These are phyloP conservation scores for Pythium angustatum DNA, from an alignment of 352 stramenopile genomes.

Conservation along the genomic window DNA sequence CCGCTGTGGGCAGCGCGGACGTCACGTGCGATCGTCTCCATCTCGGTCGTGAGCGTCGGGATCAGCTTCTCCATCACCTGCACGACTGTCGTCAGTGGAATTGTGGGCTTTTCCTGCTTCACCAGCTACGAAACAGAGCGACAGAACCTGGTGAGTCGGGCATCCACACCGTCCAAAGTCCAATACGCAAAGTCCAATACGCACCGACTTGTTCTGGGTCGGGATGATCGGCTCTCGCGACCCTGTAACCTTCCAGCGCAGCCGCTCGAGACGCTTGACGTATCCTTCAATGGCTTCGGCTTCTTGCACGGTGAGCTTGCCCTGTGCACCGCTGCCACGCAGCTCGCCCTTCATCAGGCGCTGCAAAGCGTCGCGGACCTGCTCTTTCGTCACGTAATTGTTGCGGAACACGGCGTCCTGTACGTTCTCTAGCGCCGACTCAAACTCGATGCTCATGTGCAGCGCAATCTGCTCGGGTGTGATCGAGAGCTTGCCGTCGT, in stretches of 20 bases:
- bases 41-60: conserved; percentile 65
- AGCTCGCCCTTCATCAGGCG: conserved; percentile 57
- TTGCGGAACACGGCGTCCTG: conserved; percentile 85
- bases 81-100: conserved; percentile 57
- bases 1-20: conserved; percentile 37
- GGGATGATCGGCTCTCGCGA: conserved; percentile 73
- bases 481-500: conserved; percentile 48
- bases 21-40: conserved; percentile 56
- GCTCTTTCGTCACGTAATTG: conserved; percentile 79
- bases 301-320: conserved; percentile 61
- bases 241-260: conserved; percentile 81
- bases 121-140: conserved; percentile 49
- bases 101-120: conserved; percentile 61
- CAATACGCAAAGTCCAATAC: no score
- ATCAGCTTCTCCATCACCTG: conserved; percentile 76
- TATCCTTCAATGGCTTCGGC: conserved; percentile 73
- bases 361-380: conserved; percentile 74
- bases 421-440: conserved; percentile 76
- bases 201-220: conserved; percentile 42
- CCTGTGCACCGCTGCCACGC: conserved; percentile 43
- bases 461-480: conserved; percentile 72
- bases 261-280: conserved; percentile 64
- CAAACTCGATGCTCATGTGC: conserved; percentile 83
- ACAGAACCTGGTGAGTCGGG: no score
- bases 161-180: no score